These are phyloP conservation scores for Cytidiella melzeri DNA, from an alignment of 768 basidiomycete genomes.

Conservation along the genomic window DNA sequence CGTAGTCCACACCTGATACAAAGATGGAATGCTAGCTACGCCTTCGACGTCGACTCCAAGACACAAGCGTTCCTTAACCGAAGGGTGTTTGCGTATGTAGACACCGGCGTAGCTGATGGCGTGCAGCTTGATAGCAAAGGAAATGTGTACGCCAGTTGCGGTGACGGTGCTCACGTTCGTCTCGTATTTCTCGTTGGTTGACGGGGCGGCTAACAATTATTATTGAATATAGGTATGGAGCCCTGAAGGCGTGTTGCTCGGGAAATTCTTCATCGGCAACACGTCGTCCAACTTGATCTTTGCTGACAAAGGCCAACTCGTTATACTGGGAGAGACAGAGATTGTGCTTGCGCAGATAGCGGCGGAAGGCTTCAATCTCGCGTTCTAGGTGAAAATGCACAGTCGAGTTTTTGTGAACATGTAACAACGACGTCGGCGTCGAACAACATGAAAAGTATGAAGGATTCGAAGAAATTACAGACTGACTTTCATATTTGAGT, in stretches of 20 bases:
- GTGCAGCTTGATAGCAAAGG: constrained; percentile 56
- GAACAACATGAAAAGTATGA: too few relatives aligned
- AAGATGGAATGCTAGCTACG: constrained; percentile 39
- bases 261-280: constrained; percentile 53
- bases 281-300: constrained; percentile 36
- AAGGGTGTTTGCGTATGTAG: constrained; percentile 60
- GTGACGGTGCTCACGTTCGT: constrained; percentile 58
- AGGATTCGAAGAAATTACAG: too few relatives aligned
- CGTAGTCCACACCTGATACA: background rate
- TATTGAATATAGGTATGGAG: constrained; percentile 64
- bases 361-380: constrained; percentile 26
- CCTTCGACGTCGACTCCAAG: constrained; percentile 56
- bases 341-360: constrained; percentile 34
- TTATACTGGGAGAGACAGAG: constrained; percentile 34
- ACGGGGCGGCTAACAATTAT: too few relatives aligned
- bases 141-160: constrained; percentile 62
- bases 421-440: too few relatives aligned
- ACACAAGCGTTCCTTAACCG: constrained; percentile 52
- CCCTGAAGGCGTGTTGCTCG: constrained; percentile 47
- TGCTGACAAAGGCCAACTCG: constrained; percentile 32
- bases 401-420: too few relatives aligned
- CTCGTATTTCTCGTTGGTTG: too few relatives aligned
- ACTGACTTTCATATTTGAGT: constrained; percentile 7
- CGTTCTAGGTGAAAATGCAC: too few relatives aligned
- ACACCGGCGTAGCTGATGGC: constrained; percentile 64